phyloP scores from a whole-genome alignment of 2,329 filamentous ascomycete genomes.

The Alternaria infectoria region DNA sequence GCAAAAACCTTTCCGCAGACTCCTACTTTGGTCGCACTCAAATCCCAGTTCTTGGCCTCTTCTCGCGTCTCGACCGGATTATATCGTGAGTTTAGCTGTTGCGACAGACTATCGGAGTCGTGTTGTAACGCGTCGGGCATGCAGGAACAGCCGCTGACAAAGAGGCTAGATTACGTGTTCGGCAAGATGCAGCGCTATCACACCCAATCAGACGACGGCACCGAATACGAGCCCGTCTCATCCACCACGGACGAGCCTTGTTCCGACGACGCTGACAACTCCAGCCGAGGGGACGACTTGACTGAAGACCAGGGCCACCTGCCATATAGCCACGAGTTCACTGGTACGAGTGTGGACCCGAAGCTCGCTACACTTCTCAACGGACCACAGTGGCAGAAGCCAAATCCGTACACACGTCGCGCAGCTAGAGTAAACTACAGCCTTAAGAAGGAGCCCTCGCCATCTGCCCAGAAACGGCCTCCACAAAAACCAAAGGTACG shows the following conservation, averaged over 20 bases:
- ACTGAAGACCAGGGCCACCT: neutral
- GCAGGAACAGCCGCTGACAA: constrained; percentile 19
- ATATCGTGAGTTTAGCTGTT: neutral
- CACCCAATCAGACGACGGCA: constrained; percentile 29
- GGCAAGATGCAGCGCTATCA: constrained; percentile 25
- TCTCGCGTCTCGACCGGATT: neutral
- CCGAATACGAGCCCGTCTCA: constrained; percentile 19
- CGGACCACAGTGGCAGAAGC: constrained; percentile 10
- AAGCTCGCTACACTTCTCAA: neutral
- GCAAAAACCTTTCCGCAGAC: neutral
- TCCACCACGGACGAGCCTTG: constrained; percentile 10
- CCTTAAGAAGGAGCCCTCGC: neutral
- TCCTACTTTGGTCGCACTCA: neutral
- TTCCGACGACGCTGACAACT: constrained; percentile 5
- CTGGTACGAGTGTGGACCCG: neutral
- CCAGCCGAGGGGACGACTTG: constrained; percentile 10
- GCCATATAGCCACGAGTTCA: neutral
- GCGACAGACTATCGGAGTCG: constrained; percentile 1
- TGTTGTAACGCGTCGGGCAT: constrained; percentile 1
- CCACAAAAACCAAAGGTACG: neutral
- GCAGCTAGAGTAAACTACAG: constrained; percentile 13
- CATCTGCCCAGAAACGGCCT: neutral
- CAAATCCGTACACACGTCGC: constrained; percentile 1
- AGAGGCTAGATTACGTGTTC: constrained; percentile 35
- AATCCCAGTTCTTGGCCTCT: neutral